Evolutionary conservation across 371 early-diverging fungal species (phyloP).

Genomic region (Rhizomucor miehei): DNA sequence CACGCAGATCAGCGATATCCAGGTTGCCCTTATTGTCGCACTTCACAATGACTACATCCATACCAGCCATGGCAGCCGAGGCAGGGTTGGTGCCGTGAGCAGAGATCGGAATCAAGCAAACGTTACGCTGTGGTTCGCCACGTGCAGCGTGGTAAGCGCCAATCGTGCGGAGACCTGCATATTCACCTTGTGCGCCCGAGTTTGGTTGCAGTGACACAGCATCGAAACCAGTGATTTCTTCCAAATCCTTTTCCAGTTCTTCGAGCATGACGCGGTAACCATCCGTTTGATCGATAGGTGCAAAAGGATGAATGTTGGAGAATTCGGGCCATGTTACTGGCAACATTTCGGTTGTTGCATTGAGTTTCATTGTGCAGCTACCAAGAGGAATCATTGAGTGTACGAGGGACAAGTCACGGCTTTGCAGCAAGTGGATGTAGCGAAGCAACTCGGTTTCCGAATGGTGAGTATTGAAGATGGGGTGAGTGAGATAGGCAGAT

Average conservation of each 20-base stretch:
- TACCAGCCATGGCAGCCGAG: constrained; percentile 95
- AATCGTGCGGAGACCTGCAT: constrained; percentile 92
- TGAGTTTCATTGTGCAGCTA: constrained; percentile 98
- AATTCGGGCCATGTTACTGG: constrained; percentile 98
- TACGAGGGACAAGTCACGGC: constrained; percentile 93
- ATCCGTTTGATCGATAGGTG: constrained; percentile 85
- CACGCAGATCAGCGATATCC: constrained; percentile 84
- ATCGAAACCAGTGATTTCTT: constrained; percentile 92
- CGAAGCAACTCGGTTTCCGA: constrained; percentile 99
- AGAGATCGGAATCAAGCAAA: constrained; percentile 95
- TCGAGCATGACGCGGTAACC: constrained; percentile 85
- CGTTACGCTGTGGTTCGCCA: constrained; percentile 81
- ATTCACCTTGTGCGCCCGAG: constrained; percentile 98
- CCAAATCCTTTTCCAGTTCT: constrained; percentile 85
- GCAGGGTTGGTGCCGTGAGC: constrained; percentile 99
- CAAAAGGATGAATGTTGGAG: constrained; percentile 93
- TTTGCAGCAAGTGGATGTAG: constrained; percentile 89
- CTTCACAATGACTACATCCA: constrained; percentile 90
- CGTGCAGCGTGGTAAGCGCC: constrained; percentile 84
- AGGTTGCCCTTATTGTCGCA: constrained; percentile 90
- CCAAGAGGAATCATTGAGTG: constrained; percentile 98
- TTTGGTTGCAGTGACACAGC: constrained; percentile 94
- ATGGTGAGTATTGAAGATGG: constrained; percentile 92
- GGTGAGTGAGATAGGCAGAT: constrained; percentile 77
- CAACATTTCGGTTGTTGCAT: constrained; percentile 97